Evolutionary conservation across 176 grass and related monocot species (phyloP), one percentile per base, ranked within the genome.

Genomic region (Paspalum notatum): DNA sequence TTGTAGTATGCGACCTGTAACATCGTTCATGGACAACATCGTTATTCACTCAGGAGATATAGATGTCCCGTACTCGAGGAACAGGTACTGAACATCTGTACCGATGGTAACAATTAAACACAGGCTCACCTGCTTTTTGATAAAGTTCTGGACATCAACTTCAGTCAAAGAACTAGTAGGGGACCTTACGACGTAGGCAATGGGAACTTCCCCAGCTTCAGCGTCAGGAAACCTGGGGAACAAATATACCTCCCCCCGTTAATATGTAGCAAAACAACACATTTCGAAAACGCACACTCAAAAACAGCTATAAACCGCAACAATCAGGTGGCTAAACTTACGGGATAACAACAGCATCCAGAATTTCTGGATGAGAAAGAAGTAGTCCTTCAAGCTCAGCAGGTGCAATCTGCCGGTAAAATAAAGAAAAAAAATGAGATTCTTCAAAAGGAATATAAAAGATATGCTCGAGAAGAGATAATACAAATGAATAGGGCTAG

Each of bases 361-460:
- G 56, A 85, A 95, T 98, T 75, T 98, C 92, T 16, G 92, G 53
- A 73, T 98, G 92, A 44, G 92, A 92, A 54, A 98, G 84, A 86
- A 98, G 90, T 68, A 98, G 47, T 15, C 90, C 90, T 91, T 98
- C 95, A 83, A 98, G 88, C 75, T 94, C 92, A 68, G 95, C 95
- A n/a, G 95, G 95, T 72, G 95, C 92, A 87, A 98, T 70, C 95
- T 98, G 68, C 39, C 27, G 65, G 68, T 74, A 44, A 80, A 74
- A 64, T 1, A 51, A 80, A 76, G 9, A 82, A 21, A 21, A 16
- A 43, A 49, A 26, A 21, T 16, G 18, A 44, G 1, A 20, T 83
- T 63, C 39, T 15, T 18, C 1, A 66, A 14, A 37, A 20, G 11
- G 7, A n/a, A 27, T n/a, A 52, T 43, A 8, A 13, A 58, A 72